Evolutionary conservation across 2,329 filamentous ascomycete genomes (phyloP).

Genomic region (Fusarium pseudocircinatum): DNA sequence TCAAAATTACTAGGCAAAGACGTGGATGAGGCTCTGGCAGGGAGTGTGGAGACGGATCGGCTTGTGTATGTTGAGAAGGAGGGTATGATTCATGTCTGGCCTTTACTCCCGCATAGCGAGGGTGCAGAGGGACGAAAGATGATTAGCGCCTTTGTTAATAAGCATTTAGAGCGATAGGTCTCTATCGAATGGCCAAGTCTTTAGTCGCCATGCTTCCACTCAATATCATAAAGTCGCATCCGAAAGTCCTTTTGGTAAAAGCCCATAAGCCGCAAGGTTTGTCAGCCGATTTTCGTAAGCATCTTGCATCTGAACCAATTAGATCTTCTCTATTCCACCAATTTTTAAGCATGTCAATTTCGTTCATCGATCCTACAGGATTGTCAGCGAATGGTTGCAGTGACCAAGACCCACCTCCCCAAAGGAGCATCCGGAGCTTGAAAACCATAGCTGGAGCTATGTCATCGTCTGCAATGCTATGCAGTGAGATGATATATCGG

Average conservation of each 20-base stretch:
- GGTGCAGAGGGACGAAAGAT: not conserved
- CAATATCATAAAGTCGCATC: not conserved
- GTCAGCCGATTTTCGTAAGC: not conserved
- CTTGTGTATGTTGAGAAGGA: constrained; percentile 4
- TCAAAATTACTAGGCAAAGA: not conserved
- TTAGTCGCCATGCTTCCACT: not conserved
- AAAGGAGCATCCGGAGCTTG: constrained; percentile 26
- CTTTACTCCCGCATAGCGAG: not conserved
- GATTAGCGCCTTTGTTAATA: not conserved
- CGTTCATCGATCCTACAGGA: not conserved
- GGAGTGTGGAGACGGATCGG: not conserved
- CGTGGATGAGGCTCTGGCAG: not conserved
- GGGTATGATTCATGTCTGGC: constrained; percentile 1
- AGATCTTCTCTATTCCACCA: not conserved
- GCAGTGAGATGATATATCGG: too few species aligned
- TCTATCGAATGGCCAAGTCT: not conserved
- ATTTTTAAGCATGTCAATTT: not conserved
- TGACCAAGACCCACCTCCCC: not conserved
- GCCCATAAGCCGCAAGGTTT: not conserved
- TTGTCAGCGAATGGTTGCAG: not conserved
- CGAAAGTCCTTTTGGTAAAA: not conserved
- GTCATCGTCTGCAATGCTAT: not conserved
- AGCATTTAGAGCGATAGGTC: not conserved
- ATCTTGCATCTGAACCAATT: not conserved
- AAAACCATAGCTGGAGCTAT: not conserved